These are phyloP conservation scores for Tetrahymena elliotti DNA, from an alignment of 73 alveolate genomes.

Conservation along the genomic window DNA sequence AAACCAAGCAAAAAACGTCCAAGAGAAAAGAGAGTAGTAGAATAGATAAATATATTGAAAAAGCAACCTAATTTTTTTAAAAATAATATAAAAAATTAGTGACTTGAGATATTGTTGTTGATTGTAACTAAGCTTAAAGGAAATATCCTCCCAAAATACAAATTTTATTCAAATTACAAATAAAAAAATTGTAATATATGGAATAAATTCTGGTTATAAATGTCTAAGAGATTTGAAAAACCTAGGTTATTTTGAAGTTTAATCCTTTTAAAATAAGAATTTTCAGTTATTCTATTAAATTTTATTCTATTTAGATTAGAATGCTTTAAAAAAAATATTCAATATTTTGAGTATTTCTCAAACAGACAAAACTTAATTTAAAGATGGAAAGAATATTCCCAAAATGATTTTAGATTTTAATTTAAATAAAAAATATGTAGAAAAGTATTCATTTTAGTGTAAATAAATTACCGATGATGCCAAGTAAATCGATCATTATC, in stretches of 20 bases:
- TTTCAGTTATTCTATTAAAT: background rate
- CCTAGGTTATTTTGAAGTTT: background rate
- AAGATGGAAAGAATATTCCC: background rate
- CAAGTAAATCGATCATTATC: background rate
- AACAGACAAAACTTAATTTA: too few relatives aligned
- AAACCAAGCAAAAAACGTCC: background rate
- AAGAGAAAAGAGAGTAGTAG: background rate
- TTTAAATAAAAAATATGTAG: too few relatives aligned
- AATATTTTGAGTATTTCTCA: too few relatives aligned
- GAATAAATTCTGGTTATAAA: background rate
- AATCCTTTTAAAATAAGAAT: background rate
- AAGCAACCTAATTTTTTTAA: background rate
- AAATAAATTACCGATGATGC: background rate
- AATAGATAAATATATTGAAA: background rate
- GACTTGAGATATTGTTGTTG: background rate
- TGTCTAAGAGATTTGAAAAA: background rate
- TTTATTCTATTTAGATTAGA: background rate
- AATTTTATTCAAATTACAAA: too few relatives aligned
- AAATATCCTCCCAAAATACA: background rate
- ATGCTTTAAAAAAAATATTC: background rate
- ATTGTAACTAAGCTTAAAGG: background rate
- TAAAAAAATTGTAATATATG: background rate
- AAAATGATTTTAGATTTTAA: background rate
- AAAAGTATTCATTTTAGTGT: too few relatives aligned
- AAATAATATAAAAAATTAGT: background rate